Base-by-base conservation (phyloP, 371 early-diverging fungal species). In the Rhizopus microsporus region DNA sequence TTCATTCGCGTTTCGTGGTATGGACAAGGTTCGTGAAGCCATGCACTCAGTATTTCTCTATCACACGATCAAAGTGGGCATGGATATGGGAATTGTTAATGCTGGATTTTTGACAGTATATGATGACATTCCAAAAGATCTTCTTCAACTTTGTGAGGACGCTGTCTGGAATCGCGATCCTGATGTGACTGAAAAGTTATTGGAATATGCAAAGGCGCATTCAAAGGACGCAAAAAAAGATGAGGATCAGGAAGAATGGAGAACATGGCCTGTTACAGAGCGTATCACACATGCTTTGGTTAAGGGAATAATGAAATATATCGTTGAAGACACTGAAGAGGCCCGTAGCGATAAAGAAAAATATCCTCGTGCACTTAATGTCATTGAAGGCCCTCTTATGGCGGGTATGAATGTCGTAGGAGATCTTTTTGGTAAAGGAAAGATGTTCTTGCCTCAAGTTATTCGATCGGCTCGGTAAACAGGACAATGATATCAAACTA, bases 71-170 rank as follows among this genome's bases (percentile, higher is more conserved):
- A 82, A 89, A 68, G 93, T 82, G 13, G 95, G 95, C 15, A 90
- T 96, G 91, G 95, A 94, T 71, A 95, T 96, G 96, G 96, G 95
- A 63, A 96, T 96, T 57, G 96, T 96, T 62, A 95, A 95, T 70
- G 92, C 95, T 9, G 96, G 95, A 60, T 89, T 90, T 81, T 79
- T 95, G 77, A 90, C 94, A 29, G 93, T 94, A 52, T 95, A 96
- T 61, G 94, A 93, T 65, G 95, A 95, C 51, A 93, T 96, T 46
- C 93, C 93, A 61, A 92, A 93, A 74, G 94, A 95, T 65, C 74
- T 96, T 50, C 69, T 95, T 42, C 72, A 90, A 55, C 82, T 96
- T 15, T 96, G 96, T 71, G 96, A 96, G 71, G 84, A 91, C 60
- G 95, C 95, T 16, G 73, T 95, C 31, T 92, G 92, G 93, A 94